Conservation (phyloP, 441 rosid species). For the Croton laevigatus region DNA sequence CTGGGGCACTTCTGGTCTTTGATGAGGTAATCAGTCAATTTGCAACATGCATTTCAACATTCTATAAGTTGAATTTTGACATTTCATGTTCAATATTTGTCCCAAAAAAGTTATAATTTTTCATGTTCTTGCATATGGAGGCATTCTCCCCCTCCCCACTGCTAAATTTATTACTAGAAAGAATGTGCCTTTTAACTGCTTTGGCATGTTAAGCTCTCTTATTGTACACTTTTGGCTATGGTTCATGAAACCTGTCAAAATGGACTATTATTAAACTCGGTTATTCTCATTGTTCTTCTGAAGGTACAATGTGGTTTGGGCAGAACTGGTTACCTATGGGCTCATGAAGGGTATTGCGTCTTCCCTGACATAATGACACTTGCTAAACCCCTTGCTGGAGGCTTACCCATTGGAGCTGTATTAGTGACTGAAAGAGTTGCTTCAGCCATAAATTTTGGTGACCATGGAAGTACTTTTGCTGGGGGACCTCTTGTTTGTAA, state of each 20-base stretch:
- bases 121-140: neutral
- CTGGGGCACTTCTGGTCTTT: slow-evolving; percentile 76
- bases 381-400: slow-evolving; percentile 89
- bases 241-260: neutral
- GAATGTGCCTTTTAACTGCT: neutral
- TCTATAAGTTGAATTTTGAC: neutral
- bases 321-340: slow-evolving; percentile 75
- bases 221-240: neutral
- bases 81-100: neutral
- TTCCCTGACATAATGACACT: slow-evolving; percentile 81
- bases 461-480: slow-evolving; percentile 89
- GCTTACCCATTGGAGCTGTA: slow-evolving; percentile 73
- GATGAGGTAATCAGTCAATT: slow-evolving; percentile 52
- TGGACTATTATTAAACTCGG: too few relatives aligned
- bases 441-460: slow-evolving; percentile 60
- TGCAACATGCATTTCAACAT: neutral
- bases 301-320: slow-evolving; percentile 95
- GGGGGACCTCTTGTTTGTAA: slow-evolving; percentile 68
- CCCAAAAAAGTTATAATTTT: neutral
- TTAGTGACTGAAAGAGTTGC: slow-evolving; percentile 76
- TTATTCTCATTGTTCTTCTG: neutral
- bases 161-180: neutral
- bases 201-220: neutral
- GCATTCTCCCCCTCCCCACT: neutral
- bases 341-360: slow-evolving; percentile 63